A percentile compares a stretch with the other conserved stretches of the same genome.
Conservation (phyloP, 2,329 filamentous ascomycete species). For the Monosporascus ibericus region DNA sequence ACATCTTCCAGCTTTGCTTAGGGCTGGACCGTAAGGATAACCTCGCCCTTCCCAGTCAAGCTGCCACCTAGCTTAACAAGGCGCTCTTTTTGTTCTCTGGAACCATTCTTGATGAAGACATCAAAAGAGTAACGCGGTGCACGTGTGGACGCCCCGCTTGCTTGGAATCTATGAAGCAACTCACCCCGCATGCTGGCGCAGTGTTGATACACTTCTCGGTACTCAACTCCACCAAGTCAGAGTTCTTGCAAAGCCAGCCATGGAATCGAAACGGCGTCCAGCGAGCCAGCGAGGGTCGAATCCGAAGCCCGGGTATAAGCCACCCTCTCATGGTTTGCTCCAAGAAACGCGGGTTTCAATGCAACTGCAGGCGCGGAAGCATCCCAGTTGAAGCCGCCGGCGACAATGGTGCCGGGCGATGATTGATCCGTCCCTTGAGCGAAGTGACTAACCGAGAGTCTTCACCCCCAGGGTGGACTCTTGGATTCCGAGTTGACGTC, state of each 20-base stretch:
- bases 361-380: conserved; percentile 4
- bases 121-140: conserved; percentile 1
- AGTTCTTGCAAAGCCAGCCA: conserved; percentile 6
- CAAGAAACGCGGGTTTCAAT: conserved; percentile 5
- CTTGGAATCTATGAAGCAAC: not conserved
- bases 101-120: conserved; percentile 1
- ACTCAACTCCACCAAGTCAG: conserved; percentile 1
- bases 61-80: conserved; percentile 1
- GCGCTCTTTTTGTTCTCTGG: not conserved
- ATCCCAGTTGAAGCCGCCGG: conserved; percentile 2
- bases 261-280: conserved; percentile 5
- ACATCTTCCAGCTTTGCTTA: not conserved
- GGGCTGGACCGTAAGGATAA: not conserved
- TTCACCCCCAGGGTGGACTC: conserved; percentile 2
- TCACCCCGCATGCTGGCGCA: not conserved
- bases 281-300: conserved; percentile 6
- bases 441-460: not conserved
- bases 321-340: conserved; percentile 2
- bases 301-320: conserved; percentile 6
- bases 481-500: not conserved
- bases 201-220: conserved; percentile 1
- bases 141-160: not conserved
- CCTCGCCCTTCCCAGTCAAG: not conserved
- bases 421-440: conserved; percentile 1
- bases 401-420: conserved; percentile 5